Evolutionary conservation across 2,329 filamentous ascomycete genomes (phyloP).

Genomic region (Madurella fahalii): DNA sequence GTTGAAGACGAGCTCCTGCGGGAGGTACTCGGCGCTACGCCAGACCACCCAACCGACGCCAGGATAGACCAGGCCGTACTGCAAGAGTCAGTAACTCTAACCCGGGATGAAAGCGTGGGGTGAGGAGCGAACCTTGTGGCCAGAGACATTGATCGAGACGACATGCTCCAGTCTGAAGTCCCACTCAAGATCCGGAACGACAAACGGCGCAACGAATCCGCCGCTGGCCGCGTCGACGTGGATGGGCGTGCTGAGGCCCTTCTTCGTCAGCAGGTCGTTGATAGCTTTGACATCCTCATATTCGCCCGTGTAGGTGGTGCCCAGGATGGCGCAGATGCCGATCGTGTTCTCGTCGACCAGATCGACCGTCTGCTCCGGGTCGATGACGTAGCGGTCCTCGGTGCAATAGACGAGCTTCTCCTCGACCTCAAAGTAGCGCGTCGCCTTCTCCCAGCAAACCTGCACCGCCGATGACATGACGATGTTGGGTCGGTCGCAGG

Average conservation of each 20-base stretch:
- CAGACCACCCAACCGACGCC: slow-evolving; percentile 94
- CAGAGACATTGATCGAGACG: slow-evolving; percentile 89
- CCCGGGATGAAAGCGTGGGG: background rate
- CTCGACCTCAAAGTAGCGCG: slow-evolving; percentile 87
- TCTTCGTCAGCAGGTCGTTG: slow-evolving; percentile 78
- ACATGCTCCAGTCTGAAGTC: slow-evolving; percentile 88
- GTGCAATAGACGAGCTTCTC: slow-evolving; percentile 73
- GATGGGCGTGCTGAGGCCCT: slow-evolving; percentile 74
- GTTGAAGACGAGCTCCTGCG: slow-evolving; percentile 93
- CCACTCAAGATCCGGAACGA: slow-evolving; percentile 79
- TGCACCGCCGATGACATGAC: slow-evolving; percentile 96
- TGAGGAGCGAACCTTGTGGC: slow-evolving; percentile 62
- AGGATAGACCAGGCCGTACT: slow-evolving; percentile 69
- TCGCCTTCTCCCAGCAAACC: slow-evolving; percentile 94
- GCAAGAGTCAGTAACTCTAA: background rate
- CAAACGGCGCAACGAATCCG: slow-evolving; percentile 90
- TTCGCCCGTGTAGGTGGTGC: slow-evolving; percentile 92
- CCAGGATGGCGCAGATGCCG: slow-evolving; percentile 86
- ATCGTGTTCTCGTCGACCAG: slow-evolving; percentile 70
- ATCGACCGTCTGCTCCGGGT: slow-evolving; percentile 57
- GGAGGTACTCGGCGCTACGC: slow-evolving; percentile 77
- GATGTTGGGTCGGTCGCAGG: slow-evolving; percentile 77
- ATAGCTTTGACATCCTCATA: slow-evolving; percentile 92
- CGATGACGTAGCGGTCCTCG: slow-evolving; percentile 58
- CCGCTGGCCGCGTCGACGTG: slow-evolving; percentile 92